These are phyloP conservation scores for Mycogone perniciosa DNA, from an alignment of 2,329 filamentous ascomycete genomes.

Conservation along the genomic window DNA sequence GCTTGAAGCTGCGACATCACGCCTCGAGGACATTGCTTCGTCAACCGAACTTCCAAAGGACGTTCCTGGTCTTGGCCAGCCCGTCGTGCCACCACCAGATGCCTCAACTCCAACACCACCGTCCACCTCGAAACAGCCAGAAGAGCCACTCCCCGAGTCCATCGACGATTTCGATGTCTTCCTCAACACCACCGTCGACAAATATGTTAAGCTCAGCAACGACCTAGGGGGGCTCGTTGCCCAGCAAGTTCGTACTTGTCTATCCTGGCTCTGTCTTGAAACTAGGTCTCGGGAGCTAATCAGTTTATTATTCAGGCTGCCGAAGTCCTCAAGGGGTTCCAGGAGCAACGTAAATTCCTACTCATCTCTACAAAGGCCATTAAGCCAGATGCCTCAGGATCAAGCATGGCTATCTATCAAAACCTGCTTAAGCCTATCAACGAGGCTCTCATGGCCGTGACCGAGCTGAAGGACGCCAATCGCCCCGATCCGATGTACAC, in stretches of 20 bases:
- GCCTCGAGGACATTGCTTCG: conserved; percentile 91
- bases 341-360: conserved; percentile 80
- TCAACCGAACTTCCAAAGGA: conserved; percentile 57
- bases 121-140: conserved; percentile 31
- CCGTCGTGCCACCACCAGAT: conserved; percentile 27
- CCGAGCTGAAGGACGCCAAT: conserved; percentile 75
- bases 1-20: conserved; percentile 92
- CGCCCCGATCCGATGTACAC: conserved; percentile 68
- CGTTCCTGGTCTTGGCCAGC: conserved; percentile 38
- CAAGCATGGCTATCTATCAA: conserved; percentile 59
- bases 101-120: conserved; percentile 32
- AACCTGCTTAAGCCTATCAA: conserved; percentile 84
- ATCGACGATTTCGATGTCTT: conserved; percentile 84
- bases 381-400: conserved; percentile 67
- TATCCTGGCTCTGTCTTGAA: not conserved
- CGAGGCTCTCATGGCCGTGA: conserved; percentile 70
- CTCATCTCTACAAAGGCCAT: conserved; percentile 84
- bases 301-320: conserved; percentile 34
- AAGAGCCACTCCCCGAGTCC: conserved; percentile 62
- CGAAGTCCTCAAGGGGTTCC: conserved; percentile 60
- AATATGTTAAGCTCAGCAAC: conserved; percentile 71
- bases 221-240: conserved; percentile 71
- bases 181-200: conserved; percentile 65
- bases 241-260: conserved; percentile 58
- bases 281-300: not conserved